A percentile compares a stretch with the other conserved stretches of the same genome.
Evolutionary conservation across 2,329 filamentous ascomycete species (phyloP).

Genomic region (Septoria petroselini): DNA sequence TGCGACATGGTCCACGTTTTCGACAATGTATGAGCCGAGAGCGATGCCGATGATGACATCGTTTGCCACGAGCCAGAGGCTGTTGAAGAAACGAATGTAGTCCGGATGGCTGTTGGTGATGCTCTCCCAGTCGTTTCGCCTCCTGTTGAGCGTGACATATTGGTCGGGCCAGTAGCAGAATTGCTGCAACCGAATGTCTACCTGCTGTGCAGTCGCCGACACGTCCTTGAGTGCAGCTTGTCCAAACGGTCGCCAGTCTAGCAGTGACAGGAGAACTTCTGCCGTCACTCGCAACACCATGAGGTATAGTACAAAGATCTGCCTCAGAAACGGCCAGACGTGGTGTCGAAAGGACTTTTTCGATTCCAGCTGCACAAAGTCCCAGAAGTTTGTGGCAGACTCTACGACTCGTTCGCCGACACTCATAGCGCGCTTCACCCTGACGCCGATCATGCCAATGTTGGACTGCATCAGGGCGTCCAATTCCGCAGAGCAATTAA

Average conservation of each 20-base stretch:
- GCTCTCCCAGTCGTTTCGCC: slow-evolving; percentile 91
- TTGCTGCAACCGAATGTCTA: slow-evolving; percentile 94
- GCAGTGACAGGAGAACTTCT: slow-evolving; percentile 70
- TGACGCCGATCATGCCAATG: slow-evolving; percentile 72
- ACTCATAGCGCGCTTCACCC: slow-evolving; percentile 79
- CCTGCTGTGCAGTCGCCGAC: slow-evolving; percentile 92
- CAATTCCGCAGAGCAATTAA: slow-evolving; percentile 94
- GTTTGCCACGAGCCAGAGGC: slow-evolving; percentile 95
- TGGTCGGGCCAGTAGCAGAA: slow-evolving; percentile 99
- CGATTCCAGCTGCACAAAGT: slow-evolving; percentile 65
- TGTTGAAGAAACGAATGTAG: slow-evolving; percentile 99
- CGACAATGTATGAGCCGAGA: slow-evolving; percentile 92
- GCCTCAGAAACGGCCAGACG: slow-evolving; percentile 71
- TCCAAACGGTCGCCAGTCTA: slow-evolving; percentile 80
- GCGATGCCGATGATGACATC: slow-evolving; percentile 98
- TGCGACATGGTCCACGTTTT: slow-evolving; percentile 84
- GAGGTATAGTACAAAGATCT: slow-evolving; percentile 70
- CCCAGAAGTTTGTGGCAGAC: slow-evolving; percentile 82
- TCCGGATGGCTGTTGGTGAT: slow-evolving; percentile 93
- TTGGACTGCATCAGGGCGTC: slow-evolving; percentile 84
- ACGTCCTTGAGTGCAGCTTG: slow-evolving; percentile 89
- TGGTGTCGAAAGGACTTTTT: slow-evolving; percentile 71
- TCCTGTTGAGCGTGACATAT: slow-evolving; percentile 82
- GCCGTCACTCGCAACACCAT: slow-evolving; percentile 76
- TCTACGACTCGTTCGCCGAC: slow-evolving; percentile 93